phyloP scores from a whole-genome alignment of 768 basidiomycete genomes.

The Terana coerulea region DNA sequence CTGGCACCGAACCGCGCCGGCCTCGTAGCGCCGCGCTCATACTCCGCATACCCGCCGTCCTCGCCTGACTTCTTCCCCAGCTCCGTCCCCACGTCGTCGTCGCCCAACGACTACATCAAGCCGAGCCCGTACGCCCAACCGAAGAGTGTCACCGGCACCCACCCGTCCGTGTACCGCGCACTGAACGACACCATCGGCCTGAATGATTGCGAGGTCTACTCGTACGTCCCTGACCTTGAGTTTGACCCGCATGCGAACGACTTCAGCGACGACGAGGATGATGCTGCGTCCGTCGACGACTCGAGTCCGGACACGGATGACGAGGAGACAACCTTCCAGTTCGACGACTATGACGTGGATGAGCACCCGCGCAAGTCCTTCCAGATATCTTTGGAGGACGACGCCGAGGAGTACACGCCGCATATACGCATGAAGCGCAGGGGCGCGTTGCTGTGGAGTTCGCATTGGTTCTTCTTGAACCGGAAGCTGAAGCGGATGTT shows the following conservation, averaged over 20 bases:
- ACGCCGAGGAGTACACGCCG: slow-evolving; percentile 22
- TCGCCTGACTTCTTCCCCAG: slow-evolving; percentile 71
- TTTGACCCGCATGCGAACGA: slow-evolving; percentile 91
- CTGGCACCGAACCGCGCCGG: slow-evolving; percentile 68
- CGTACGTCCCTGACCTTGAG: slow-evolving; percentile 89
- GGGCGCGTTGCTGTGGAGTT: slow-evolving; percentile 90
- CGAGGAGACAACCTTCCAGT: slow-evolving; percentile 71
- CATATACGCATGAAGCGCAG: slow-evolving; percentile 52
- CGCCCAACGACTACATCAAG: slow-evolving; percentile 52
- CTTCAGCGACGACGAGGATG: slow-evolving; percentile 76
- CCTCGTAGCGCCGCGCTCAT: slow-evolving; percentile 68
- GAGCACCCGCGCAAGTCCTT: slow-evolving; percentile 34
- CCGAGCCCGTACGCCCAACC: slow-evolving; percentile 69
- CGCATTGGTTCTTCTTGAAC: slow-evolving; percentile 97
- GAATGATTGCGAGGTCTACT: slow-evolving; percentile 91
- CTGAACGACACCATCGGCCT: slow-evolving; percentile 90
- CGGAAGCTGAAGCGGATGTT: slow-evolving; percentile 88
- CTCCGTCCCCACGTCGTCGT: slow-evolving; percentile 68
- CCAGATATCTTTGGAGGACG: slow-evolving; percentile 19
- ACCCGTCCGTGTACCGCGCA: slow-evolving; percentile 83
- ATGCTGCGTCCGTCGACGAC: slow-evolving; percentile 60
- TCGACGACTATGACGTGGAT: slow-evolving; percentile 78
- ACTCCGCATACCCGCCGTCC: slow-evolving; percentile 82
- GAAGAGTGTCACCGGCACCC: slow-evolving; percentile 74
- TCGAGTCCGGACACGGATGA: slow-evolving; percentile 60